Conservation (phyloP, 371 early-diverging fungal species). For the Lichtheimia corymbifera region DNA sequence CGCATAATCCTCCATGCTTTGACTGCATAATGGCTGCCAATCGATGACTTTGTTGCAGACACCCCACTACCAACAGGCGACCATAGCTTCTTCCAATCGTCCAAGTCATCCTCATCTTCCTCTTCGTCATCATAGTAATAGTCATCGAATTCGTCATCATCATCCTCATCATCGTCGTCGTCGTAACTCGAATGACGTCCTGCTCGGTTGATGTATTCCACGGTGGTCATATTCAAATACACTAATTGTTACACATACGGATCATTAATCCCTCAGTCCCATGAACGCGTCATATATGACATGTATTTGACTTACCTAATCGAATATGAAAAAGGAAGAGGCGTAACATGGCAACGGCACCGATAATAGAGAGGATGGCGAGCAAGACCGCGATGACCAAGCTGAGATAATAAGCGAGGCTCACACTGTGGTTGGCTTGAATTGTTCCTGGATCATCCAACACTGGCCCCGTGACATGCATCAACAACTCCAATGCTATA, state of each 20-base stretch:
- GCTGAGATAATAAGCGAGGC: conserved; percentile 13
- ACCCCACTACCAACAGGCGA: not conserved
- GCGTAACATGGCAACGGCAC: conserved; percentile 36
- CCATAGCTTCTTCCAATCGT: not conserved
- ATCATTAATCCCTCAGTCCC: not conserved
- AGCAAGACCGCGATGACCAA: conserved; percentile 15
- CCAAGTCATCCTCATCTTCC: not conserved
- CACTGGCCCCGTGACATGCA: too few relatives aligned
- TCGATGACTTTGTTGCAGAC: not conserved
- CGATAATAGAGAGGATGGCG: conserved; percentile 25
- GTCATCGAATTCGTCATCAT: conserved; percentile 9
- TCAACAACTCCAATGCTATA: too few relatives aligned
- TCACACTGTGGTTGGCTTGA: not conserved
- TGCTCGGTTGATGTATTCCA: conserved; percentile 46
- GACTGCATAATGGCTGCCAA: not conserved
- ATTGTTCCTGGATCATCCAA: not conserved
- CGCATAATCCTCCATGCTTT: conserved; percentile 3
- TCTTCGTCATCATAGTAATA: conserved; percentile 12
- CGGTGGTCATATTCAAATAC: conserved; percentile 48
- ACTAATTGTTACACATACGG: conserved; percentile 15
- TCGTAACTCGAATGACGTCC: conserved; percentile 17
- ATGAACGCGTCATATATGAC: conserved; percentile 3
- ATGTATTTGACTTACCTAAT: conserved; percentile 28
- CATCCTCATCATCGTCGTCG: conserved; percentile 20
- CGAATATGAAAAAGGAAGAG: conserved; percentile 51